A percentile compares a stretch with the other conserved stretches of the same genome.
Evolutionary conservation across 768 basidiomycete species (phyloP).

Genomic region (Suillus weaverae): DNA sequence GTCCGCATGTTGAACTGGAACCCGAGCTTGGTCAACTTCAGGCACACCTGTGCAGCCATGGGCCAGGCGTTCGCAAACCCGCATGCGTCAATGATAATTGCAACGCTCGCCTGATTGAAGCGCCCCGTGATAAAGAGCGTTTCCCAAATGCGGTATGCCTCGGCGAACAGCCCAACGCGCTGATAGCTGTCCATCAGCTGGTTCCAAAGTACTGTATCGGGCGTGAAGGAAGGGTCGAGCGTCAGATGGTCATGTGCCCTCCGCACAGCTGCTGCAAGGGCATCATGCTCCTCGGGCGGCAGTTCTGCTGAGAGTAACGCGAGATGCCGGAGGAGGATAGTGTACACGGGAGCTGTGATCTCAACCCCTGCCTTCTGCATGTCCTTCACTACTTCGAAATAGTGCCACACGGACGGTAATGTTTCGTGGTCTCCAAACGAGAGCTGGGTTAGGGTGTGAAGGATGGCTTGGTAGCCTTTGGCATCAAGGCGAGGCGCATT

Average conservation of each 20-base stretch:
- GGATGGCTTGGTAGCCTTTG: conserved; percentile 61
- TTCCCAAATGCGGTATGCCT: conserved; percentile 82
- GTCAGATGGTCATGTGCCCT: conserved; percentile 74
- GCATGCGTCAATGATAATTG: conserved; percentile 85
- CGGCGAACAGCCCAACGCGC: conserved; percentile 66
- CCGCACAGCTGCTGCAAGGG: conserved; percentile 51
- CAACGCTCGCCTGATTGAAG: conserved; percentile 65
- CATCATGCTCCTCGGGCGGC: conserved; percentile 23
- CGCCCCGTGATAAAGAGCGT: conserved; percentile 57
- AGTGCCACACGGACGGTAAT: conserved; percentile 49
- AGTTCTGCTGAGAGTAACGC: conserved; percentile 40
- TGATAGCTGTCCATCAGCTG: conserved; percentile 89
- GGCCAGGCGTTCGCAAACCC: conserved; percentile 55
- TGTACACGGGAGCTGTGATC: conserved; percentile 62
- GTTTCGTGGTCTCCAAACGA: conserved; percentile 44
- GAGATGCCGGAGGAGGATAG: conserved; percentile 61
- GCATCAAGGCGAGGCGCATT: conserved; percentile 44
- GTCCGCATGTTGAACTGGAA: conserved; percentile 62
- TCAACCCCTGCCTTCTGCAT: conserved; percentile 69
- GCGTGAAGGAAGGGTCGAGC: conserved; percentile 75
- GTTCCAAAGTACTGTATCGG: conserved; percentile 73
- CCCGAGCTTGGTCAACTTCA: conserved; percentile 46
- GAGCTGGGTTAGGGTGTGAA: conserved; percentile 62
- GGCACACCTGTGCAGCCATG: conserved; percentile 55
- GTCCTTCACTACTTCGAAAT: conserved; percentile 76